Base-by-base conservation (phyloP, 495 filamentous ascomycete genomes). In the Trichoderma virens region DNA sequence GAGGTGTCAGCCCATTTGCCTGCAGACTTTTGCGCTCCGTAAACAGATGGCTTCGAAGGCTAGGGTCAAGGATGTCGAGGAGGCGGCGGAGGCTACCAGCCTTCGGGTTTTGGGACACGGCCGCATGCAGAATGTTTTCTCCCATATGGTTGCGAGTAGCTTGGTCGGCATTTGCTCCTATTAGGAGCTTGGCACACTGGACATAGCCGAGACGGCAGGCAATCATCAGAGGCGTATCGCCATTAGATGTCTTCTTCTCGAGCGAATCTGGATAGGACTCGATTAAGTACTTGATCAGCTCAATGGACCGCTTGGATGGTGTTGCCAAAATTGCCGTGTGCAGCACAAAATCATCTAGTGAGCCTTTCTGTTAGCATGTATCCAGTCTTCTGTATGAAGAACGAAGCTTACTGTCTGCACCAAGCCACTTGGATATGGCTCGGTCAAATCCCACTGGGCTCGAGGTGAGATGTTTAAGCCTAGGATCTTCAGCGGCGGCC, bases 161-260 rank as follows among this genome's bases (percentile, higher is more conserved):
- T 65, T 89, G 88, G 67, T 91, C 82, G 3, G 88, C 88, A 16
- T 87, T 88, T 16, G 83, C 83, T 0, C 78, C 69, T 65, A 90
- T 79, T 9, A 93, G 77, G 1, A 83, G 74, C 61, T 80, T 80
- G n/a, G 82, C 87, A 18, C 79, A 79, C 1, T 82, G 73, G 6
- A 76, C 60, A 20, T 83, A 79, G 9, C 81, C 78, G 5, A 82
- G 68, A 2, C 72, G 70, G 62, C 83, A 84, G 2, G 89, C 85
- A 13, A 87, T 64, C 51, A 81, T 75, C 3, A 92, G 78, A 0
- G 88, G 88, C 5, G 87, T 91, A 60, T 76, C 73, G 2, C 85
- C 84, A 45, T 76, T 66, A 2, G 67, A 64, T 0, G 84, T 84
- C 67, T 82, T 86, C 23, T 75, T 71, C 38, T 90, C 83, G 6